Conservation (phyloP, 768 basidiomycete species). For the Guyanaporus albipodus region DNA sequence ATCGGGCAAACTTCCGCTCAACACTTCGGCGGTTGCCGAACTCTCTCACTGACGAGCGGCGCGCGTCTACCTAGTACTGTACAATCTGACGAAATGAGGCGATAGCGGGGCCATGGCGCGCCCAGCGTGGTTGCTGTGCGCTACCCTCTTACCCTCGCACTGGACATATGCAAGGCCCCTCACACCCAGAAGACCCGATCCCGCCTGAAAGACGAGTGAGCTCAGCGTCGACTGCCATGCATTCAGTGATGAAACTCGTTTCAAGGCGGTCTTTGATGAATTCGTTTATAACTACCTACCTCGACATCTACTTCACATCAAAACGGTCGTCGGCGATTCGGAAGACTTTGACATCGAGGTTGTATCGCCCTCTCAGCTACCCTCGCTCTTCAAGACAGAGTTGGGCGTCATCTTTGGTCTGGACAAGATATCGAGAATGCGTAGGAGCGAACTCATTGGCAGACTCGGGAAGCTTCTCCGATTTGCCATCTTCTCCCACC, state of each 20-base stretch:
- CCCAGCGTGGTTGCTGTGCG: not conserved
- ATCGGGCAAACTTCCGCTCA: too few relatives aligned
- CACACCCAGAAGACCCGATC: not conserved
- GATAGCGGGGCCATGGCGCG: too few relatives aligned
- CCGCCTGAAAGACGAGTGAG: slow-evolving; percentile 12
- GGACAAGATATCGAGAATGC: not conserved
- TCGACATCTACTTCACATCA: slow-evolving; percentile 7
- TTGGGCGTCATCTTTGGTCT: slow-evolving; percentile 1
- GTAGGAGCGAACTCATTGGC: not conserved
- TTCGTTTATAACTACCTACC: slow-evolving; percentile 11
- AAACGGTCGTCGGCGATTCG: not conserved
- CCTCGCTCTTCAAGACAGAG: slow-evolving; percentile 6
- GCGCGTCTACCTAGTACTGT: too few relatives aligned
- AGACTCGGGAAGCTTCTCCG: slow-evolving; percentile 3
- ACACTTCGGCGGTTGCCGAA: too few relatives aligned
- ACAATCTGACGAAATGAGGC: too few relatives aligned
- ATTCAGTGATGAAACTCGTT: not conserved
- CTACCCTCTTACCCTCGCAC: not conserved
- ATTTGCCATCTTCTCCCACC: slow-evolving; percentile 17
- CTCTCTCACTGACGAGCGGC: too few relatives aligned
- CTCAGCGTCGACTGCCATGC: not conserved
- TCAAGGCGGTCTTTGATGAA: slow-evolving; percentile 13
- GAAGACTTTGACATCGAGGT: slow-evolving; percentile 5
- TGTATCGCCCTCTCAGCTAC: slow-evolving; percentile 2
- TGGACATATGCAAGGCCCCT: not conserved